Conservation (phyloP, 495 filamentous ascomycete species). For the Recurvomyces mirabilis region DNA sequence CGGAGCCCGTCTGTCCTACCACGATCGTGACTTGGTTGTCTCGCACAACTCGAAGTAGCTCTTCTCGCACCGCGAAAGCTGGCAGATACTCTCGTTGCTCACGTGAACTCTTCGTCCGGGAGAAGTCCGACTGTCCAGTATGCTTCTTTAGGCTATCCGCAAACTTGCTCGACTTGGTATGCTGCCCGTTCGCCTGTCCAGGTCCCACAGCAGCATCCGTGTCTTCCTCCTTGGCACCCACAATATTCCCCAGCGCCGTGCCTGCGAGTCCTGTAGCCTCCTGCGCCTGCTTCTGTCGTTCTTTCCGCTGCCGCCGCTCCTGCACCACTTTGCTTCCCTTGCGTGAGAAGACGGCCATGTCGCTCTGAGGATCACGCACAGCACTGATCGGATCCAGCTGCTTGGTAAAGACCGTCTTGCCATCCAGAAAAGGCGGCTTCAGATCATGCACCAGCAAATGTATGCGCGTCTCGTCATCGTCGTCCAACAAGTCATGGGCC, state of each 20-base stretch:
- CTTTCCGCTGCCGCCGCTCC: constrained; percentile 81
- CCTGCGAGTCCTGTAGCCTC: constrained; percentile 90
- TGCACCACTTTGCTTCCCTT: constrained; percentile 91
- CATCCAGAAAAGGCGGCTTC: constrained; percentile 90
- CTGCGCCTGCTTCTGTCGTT: constrained; percentile 89
- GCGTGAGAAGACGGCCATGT: constrained; percentile 96
- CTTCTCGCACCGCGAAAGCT: constrained; percentile 93
- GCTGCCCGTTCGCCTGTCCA: constrained; percentile 48
- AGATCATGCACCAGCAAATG: constrained; percentile 92
- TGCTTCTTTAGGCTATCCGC: constrained; percentile 70
- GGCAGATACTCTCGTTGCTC: constrained; percentile 93
- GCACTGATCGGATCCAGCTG: constrained; percentile 93
- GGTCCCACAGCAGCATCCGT: constrained; percentile 74
- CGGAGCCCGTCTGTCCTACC: constrained; percentile 91
- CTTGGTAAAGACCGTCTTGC: constrained; percentile 89
- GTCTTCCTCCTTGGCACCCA: constrained; percentile 92
- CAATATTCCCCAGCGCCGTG: constrained; percentile 82
- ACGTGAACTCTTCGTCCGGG: constrained; percentile 75
- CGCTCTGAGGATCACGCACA: constrained; percentile 86
- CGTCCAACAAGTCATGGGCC: constrained; percentile 68
- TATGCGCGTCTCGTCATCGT: constrained; percentile 80
- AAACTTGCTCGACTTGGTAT: constrained; percentile 68
- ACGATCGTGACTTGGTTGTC: constrained; percentile 97
- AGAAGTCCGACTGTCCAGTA: constrained; percentile 75
- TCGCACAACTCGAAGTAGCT: constrained; percentile 83